Conservation (phyloP, 2,329 filamentous ascomycete species). For the Fusarium pseudoanthophilum region DNA sequence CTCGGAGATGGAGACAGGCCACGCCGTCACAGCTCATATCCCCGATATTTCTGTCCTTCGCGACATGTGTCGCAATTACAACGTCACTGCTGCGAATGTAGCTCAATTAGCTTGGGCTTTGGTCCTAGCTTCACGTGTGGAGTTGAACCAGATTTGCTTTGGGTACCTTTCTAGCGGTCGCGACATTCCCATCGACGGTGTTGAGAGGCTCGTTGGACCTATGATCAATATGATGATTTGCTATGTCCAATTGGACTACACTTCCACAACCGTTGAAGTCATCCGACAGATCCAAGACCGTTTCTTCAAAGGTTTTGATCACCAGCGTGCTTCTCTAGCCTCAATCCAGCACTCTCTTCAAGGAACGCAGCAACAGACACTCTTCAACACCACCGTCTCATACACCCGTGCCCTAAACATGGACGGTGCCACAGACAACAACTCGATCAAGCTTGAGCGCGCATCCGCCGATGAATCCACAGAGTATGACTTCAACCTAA, state of each 20-base stretch:
- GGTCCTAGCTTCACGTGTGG: background rate
- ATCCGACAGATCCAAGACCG: background rate
- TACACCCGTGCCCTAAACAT: background rate
- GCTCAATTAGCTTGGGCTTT: background rate
- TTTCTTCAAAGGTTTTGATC: background rate
- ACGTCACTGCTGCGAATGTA: background rate
- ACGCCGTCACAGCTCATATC: background rate
- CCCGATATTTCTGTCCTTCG: background rate
- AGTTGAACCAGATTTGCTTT: background rate
- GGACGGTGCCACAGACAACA: accelerated
- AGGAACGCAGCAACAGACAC: background rate
- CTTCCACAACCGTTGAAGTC: accelerated
- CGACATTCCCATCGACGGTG: background rate
- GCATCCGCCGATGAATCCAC: background rate
- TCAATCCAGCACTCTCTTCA: background rate
- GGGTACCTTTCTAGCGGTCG: background rate
- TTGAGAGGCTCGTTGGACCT: background rate
- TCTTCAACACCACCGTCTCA: background rate
- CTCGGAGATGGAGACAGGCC: background rate
- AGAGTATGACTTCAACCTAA: background rate
- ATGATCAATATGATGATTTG: conserved; percentile 6
- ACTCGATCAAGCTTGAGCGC: background rate
- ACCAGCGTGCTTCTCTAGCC: accelerated
- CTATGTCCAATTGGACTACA: background rate
- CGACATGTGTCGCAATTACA: background rate